Percentiles rank a stretch among this genome's conserved stretches.
Conservation (phyloP, 371 early-diverging fungal genomes). For the Capniomyces stellatus region DNA sequence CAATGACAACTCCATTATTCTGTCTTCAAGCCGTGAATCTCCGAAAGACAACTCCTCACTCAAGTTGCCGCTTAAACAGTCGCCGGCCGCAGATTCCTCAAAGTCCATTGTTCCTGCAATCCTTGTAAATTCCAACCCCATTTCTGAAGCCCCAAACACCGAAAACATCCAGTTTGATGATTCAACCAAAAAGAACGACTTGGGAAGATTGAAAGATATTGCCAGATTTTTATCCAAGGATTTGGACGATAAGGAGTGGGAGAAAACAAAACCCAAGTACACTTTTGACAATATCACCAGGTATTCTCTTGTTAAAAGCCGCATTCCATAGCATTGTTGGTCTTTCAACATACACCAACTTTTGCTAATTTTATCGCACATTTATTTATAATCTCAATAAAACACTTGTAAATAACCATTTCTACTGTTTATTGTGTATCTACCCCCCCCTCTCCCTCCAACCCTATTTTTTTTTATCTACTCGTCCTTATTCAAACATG, state of each 20-base stretch:
- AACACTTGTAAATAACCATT: no score
- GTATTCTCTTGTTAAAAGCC: constrained; percentile 74
- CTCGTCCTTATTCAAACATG: no score
- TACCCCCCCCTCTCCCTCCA: no score
- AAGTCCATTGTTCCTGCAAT: background rate
- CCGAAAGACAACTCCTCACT: background rate
- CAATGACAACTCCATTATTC: no score
- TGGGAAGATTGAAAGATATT: background rate
- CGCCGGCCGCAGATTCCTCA: background rate
- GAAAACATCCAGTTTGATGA: constrained; percentile 1
- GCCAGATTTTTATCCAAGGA: background rate
- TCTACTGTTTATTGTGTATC: no score
- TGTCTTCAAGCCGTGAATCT: background rate
- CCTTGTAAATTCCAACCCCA: background rate
- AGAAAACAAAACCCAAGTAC: constrained; percentile 40
- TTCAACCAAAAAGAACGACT: background rate
- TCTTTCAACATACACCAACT: no score
- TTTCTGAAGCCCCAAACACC: background rate
- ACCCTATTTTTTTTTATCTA: no score
- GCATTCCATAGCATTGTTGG: no score
- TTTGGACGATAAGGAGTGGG: constrained; percentile 27
- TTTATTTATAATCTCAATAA: no score
- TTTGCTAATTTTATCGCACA: no score
- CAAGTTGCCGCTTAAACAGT: background rate
- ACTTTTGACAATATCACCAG: constrained; percentile 74